Evolutionary conservation across 208 protist species (phyloP).

Genomic region (Trichomonas gallinae): DNA sequence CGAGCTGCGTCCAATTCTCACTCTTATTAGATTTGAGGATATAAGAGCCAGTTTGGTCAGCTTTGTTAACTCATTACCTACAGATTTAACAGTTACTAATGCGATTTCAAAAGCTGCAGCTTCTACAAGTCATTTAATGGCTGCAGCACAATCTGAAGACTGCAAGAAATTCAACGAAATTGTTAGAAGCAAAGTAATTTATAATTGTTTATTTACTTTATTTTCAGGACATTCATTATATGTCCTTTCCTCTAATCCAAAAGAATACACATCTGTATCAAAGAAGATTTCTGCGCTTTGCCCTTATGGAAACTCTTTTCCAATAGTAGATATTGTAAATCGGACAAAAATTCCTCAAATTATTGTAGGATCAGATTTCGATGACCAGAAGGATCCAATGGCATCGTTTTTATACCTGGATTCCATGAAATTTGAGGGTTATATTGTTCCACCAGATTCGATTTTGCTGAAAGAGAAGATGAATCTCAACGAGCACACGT

Average conservation of each 20-base stretch:
- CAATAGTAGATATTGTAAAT: neutral
- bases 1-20: neutral
- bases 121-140: neutral
- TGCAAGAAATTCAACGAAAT: neutral
- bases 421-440: neutral
- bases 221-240: neutral
- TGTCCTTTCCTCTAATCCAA: neutral
- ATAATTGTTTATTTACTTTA: neutral
- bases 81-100: neutral
- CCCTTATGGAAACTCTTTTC: neutral
- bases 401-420: neutral
- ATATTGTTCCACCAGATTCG: neutral
- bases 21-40: neutral
- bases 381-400: neutral
- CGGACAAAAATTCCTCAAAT: neutral
- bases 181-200: neutral
- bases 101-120: neutral
- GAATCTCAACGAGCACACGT: neutral
- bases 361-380: neutral
- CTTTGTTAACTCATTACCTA: neutral
- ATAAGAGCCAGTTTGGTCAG: neutral
- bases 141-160: neutral
- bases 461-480: neutral
- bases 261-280: neutral
- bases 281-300: neutral